Evolutionary conservation across 2,329 filamentous ascomycete species (phyloP).

Genomic region (Peltaster fructicola): DNA sequence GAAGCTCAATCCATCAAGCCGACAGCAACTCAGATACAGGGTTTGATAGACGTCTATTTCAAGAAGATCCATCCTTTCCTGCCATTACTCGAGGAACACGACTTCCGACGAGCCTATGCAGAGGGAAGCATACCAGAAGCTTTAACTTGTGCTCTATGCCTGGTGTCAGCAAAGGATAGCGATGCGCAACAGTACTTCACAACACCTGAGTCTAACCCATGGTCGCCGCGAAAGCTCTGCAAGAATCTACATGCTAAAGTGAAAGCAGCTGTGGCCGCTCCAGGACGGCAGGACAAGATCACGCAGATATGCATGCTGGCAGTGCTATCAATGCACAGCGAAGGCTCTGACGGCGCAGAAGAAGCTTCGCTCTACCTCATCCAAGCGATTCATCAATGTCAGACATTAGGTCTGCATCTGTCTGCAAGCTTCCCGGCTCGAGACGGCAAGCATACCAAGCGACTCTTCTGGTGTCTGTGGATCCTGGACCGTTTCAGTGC

Average conservation of each 20-base stretch:
- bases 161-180: slow-evolving; percentile 31
- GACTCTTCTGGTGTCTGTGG: slow-evolving; percentile 34
- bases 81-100: slow-evolving; percentile 27
- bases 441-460: slow-evolving; percentile 21
- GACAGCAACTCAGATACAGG: slow-evolving; percentile 2
- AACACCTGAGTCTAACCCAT: slow-evolving; percentile 21
- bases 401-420: slow-evolving; percentile 31
- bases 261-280: slow-evolving; percentile 23
- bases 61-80: slow-evolving; percentile 28
- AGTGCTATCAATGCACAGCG: slow-evolving; percentile 29
- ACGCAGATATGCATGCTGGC: slow-evolving; percentile 30
- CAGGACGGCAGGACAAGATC: slow-evolving; percentile 27
- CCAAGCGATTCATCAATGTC: slow-evolving; percentile 32
- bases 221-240: slow-evolving; percentile 25
- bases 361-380: slow-evolving; percentile 29
- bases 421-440: slow-evolving; percentile 9
- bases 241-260: slow-evolving; percentile 26
- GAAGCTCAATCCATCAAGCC: slow-evolving; percentile 16
- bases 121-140: slow-evolving; percentile 21
- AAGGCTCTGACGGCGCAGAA: slow-evolving; percentile 30
- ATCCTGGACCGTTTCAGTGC: slow-evolving; percentile 31
- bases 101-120: slow-evolving; percentile 22
- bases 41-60: slow-evolving; percentile 29
- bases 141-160: slow-evolving; percentile 28
- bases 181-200: slow-evolving; percentile 18